Evolutionary conservation across 495 filamentous ascomycete species (phyloP).

Genomic region (Aspergillus steynii): DNA sequence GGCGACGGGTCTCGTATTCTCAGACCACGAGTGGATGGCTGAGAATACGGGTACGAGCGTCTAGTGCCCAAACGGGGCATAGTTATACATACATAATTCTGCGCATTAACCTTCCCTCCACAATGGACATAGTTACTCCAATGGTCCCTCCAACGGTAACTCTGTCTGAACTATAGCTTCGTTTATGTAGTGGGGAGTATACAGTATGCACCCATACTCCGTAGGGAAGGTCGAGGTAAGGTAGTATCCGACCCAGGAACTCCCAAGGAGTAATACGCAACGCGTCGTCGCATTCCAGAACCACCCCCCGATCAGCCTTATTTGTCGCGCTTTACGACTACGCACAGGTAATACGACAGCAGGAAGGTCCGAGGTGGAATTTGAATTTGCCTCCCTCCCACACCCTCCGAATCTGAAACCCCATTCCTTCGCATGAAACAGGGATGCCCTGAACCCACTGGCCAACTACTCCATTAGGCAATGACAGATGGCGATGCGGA

Average conservation of each 20-base stretch:
- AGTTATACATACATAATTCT: neutral
- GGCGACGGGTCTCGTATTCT: constrained; percentile 25
- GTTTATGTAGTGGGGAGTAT: too few species aligned
- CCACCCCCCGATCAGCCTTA: neutral
- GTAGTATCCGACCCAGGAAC: too few species aligned
- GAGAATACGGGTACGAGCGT: neutral
- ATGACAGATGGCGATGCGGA: neutral
- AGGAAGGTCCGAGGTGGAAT: neutral
- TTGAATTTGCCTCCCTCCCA: constrained; percentile 1
- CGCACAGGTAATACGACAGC: neutral
- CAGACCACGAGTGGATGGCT: constrained; percentile 9
- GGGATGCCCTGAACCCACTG: neutral
- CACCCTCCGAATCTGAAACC: constrained; percentile 5
- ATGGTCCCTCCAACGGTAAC: neutral
- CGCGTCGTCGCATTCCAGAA: neutral
- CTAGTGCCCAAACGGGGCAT: too few species aligned
- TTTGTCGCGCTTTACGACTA: neutral
- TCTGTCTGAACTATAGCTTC: neutral
- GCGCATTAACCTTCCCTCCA: neutral
- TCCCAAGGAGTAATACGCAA: neutral
- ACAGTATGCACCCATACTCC: too few species aligned
- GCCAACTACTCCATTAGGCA: neutral
- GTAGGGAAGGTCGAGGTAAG: too few species aligned
- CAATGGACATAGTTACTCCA: too few species aligned
- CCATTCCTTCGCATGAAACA: constrained; percentile 8